A percentile compares a stretch with the other conserved stretches of the same genome.
These are phyloP conservation scores for Termitomyces sp. DNA, from an alignment of 768 basidiomycete genomes.

Conservation along the genomic window DNA sequence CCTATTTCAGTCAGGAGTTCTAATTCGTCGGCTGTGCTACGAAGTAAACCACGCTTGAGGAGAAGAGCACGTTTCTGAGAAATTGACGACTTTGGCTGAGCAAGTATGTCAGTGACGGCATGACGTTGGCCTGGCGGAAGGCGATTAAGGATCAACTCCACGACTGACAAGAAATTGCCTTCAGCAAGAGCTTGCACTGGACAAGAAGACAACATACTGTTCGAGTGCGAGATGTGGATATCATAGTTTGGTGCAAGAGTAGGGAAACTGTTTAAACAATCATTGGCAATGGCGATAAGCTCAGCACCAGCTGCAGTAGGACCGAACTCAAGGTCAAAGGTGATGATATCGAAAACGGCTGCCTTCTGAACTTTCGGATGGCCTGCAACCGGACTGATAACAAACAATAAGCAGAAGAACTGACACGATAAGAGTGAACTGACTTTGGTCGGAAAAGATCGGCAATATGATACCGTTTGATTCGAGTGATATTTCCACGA, in stretches of 20 bases:
- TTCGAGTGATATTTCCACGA: slow-evolving; percentile 53
- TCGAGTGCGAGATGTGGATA: slow-evolving; percentile 74
- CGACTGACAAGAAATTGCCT: slow-evolving; percentile 40
- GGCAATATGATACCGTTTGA: slow-evolving; percentile 79
- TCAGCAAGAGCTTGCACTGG: background rate
- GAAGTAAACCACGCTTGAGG: slow-evolving; percentile 62
- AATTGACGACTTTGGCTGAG: slow-evolving; percentile 55
- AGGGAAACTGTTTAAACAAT: slow-evolving; percentile 67
- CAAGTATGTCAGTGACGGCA: slow-evolving; percentile 59
- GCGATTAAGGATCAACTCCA: slow-evolving; percentile 56
- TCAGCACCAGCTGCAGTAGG: slow-evolving; percentile 71
- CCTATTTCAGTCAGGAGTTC: slow-evolving; percentile 64
- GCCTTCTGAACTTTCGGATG: slow-evolving; percentile 72
- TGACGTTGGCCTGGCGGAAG: slow-evolving; percentile 51
- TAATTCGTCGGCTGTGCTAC: slow-evolving; percentile 67
- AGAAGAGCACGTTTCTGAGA: slow-evolving; percentile 67
- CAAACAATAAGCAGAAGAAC: background rate
- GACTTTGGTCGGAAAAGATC: slow-evolving; percentile 70
- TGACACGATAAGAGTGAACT: slow-evolving; percentile 8
- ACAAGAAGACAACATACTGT: slow-evolving; percentile 39
- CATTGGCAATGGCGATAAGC: slow-evolving; percentile 60
- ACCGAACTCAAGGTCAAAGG: slow-evolving; percentile 59
- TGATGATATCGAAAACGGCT: slow-evolving; percentile 81
- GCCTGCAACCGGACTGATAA: slow-evolving; percentile 52
- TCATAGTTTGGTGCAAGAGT: slow-evolving; percentile 63